These are phyloP conservation scores for Melastoma candidum DNA, from an alignment of 441 rosid genomes.

Conservation along the genomic window DNA sequence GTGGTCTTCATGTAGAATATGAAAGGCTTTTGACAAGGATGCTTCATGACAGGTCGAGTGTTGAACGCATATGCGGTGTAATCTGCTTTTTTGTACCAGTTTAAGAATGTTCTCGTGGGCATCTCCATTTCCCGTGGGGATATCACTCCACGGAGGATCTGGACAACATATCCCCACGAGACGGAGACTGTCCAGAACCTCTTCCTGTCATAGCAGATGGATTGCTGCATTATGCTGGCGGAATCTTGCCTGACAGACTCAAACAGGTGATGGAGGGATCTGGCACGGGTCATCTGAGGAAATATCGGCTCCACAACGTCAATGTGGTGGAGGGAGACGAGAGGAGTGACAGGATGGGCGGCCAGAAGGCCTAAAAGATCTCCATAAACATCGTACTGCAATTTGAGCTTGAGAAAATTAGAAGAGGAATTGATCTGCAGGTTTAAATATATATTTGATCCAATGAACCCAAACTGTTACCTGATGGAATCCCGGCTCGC, in stretches of 20 bases:
- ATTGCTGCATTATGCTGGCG: conserved; percentile 45
- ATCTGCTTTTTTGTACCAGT: conserved; percentile 73
- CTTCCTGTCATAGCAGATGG: conserved; percentile 40
- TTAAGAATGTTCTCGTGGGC: conserved; percentile 79
- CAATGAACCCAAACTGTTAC: background rate
- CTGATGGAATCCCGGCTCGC: conserved; percentile 19
- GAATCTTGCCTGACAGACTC: conserved; percentile 36
- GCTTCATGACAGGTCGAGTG: conserved; percentile 68
- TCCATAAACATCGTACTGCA: too few relatives aligned
- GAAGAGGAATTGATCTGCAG: too few relatives aligned
- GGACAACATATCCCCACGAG: conserved; percentile 63
- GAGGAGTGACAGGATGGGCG: conserved; percentile 45
- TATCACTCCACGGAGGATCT: conserved; percentile 50
- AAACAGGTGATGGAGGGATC: conserved; percentile 49
- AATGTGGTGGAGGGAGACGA: conserved; percentile 54
- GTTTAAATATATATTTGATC: too few relatives aligned
- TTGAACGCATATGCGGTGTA: conserved; percentile 74
- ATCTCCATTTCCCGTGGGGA: conserved; percentile 84
- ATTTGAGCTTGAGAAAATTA: too few relatives aligned
- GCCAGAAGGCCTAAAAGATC: conserved; percentile 42
- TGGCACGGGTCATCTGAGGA: conserved; percentile 38
- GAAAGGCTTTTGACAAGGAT: conserved; percentile 70
- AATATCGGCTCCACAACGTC: conserved; percentile 42
- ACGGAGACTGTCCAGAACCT: conserved; percentile 48
- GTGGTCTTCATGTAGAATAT: conserved; percentile 45